These are phyloP conservation scores for Phaeophleospora eucalypticola DNA, from an alignment of 2,329 filamentous ascomycete genomes.

Conservation along the genomic window DNA sequence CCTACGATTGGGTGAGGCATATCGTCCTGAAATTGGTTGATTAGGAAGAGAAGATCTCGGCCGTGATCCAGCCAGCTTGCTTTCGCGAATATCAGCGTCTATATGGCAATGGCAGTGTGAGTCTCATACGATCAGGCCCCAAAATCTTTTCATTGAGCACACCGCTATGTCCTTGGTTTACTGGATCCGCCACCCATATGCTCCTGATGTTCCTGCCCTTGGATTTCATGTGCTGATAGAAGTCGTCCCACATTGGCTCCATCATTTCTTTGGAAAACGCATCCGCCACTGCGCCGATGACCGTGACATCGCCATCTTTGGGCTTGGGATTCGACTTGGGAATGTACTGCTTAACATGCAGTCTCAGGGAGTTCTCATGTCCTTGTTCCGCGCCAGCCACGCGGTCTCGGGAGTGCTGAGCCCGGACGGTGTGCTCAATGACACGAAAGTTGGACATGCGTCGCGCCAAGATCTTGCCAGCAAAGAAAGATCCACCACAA, in stretches of 20 bases:
- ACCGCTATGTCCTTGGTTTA: conserved; percentile 74
- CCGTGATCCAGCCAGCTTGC: conserved; percentile 69
- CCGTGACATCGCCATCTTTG: conserved; percentile 72
- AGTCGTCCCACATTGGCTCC: conserved; percentile 53
- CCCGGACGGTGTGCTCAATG: conserved; percentile 12
- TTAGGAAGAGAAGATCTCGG: conserved; percentile 73
- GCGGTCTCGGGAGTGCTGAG: conserved; percentile 16
- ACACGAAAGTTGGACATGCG: too few relatives aligned
- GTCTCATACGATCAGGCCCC: conserved; percentile 72
- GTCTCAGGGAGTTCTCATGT: conserved; percentile 11
- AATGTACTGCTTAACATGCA: conserved; percentile 64
- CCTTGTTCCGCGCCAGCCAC: conserved; percentile 9
- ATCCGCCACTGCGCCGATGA: conserved; percentile 83
- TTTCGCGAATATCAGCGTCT: conserved; percentile 12
- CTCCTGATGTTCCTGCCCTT: conserved; percentile 66
- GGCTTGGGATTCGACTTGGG: conserved; percentile 55
- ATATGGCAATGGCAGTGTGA: too few relatives aligned
- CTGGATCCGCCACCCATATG: conserved; percentile 88
- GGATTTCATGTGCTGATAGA: conserved; percentile 68
- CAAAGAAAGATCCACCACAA: too few relatives aligned
- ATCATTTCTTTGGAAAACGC: conserved; percentile 74
- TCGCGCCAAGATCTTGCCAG: too few relatives aligned
- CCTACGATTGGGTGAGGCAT: conserved; percentile 77
- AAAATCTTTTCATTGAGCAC: conserved; percentile 69
- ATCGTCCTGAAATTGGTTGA: conserved; percentile 71